phyloP scores from a whole-genome alignment of 345 rosid species.

The Acer saccharum region DNA sequence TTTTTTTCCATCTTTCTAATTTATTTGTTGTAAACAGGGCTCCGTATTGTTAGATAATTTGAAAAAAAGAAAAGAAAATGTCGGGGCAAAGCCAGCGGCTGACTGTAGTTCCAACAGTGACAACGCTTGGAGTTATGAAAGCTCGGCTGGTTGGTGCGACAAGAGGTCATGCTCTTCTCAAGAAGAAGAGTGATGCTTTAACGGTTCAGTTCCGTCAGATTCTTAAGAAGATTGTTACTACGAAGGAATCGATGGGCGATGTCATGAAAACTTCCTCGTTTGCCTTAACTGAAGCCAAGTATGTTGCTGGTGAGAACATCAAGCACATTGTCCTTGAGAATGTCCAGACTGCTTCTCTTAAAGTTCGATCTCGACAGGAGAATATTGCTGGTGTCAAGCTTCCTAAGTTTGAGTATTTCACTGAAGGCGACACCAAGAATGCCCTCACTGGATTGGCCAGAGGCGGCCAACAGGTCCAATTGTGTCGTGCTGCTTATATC shows the following conservation, averaged over 20 bases:
- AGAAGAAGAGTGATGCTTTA: slow-evolving; percentile 97
- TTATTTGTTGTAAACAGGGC: neutral
- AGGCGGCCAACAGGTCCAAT: slow-evolving; percentile 93
- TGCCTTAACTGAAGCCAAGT: slow-evolving; percentile 78
- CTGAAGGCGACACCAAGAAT: slow-evolving; percentile 85
- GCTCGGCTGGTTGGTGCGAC: slow-evolving; percentile 89
- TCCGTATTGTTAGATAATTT: slow-evolving; percentile 6
- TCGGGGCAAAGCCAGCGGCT: slow-evolving; percentile 76
- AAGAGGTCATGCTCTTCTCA: slow-evolving; percentile 92
- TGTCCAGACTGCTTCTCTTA: slow-evolving; percentile 77
- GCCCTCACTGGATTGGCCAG: slow-evolving; percentile 92
- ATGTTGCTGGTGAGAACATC: slow-evolving; percentile 87
- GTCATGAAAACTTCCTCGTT: slow-evolving; percentile 87
- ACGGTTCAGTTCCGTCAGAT: slow-evolving; percentile 87
- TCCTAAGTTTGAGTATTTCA: slow-evolving; percentile 80
- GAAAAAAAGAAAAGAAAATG: slow-evolving; percentile 39
- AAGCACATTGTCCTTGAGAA: slow-evolving; percentile 82
- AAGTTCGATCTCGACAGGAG: slow-evolving; percentile 78
- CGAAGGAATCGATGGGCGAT: slow-evolving; percentile 90
- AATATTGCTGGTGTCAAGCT: slow-evolving; percentile 93
- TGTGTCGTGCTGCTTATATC: slow-evolving; percentile 84
- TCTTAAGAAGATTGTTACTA: slow-evolving; percentile 76
- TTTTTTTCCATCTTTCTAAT: neutral
- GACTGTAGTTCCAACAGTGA: slow-evolving; percentile 90
- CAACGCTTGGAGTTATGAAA: slow-evolving; percentile 78